Conservation (phyloP, 768 basidiomycete species). For the Amanita muscaria region DNA sequence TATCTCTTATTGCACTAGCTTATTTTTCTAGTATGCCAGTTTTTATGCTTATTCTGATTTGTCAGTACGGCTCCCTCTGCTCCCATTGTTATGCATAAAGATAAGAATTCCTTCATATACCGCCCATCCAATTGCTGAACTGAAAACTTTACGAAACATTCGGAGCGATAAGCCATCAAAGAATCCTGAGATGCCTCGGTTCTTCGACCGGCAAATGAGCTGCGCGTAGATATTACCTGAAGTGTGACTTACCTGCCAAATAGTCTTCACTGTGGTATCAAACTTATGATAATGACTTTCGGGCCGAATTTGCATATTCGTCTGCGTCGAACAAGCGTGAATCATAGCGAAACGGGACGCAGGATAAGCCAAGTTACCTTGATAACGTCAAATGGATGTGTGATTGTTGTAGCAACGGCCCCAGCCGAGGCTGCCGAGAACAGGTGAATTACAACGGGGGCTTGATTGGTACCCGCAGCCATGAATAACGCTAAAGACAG, state of each 20-base stretch:
- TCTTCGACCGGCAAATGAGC: slow-evolving; percentile 31
- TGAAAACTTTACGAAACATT: slow-evolving; percentile 76
- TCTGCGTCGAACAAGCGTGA: slow-evolving; percentile 33
- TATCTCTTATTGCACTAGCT: no score
- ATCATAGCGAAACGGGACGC: neutral
- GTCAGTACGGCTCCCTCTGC: neutral
- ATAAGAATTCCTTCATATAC: slow-evolving; percentile 78
- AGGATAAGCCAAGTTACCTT: slow-evolving; percentile 59
- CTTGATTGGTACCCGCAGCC: slow-evolving; percentile 32
- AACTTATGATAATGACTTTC: slow-evolving; percentile 71
- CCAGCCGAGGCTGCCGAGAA: slow-evolving; percentile 74
- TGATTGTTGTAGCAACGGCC: slow-evolving; percentile 72
- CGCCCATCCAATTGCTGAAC: slow-evolving; percentile 88
- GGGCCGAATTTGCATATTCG: slow-evolving; percentile 85
- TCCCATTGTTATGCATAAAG: slow-evolving; percentile 38
- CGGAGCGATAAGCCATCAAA: slow-evolving; percentile 82
- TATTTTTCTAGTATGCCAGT: no score
- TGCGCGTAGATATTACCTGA: slow-evolving; percentile 1
- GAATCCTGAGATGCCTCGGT: slow-evolving; percentile 73
- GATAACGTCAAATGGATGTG: slow-evolving; percentile 91
- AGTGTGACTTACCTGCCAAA: slow-evolving; percentile 51
- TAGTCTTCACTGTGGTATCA: slow-evolving; percentile 48
- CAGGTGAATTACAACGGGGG: slow-evolving; percentile 48
- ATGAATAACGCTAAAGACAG: slow-evolving; percentile 29
- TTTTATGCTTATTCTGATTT: no score